phyloP scores from a whole-genome alignment of 2,329 filamentous ascomycete genomes.

The Eutypa lata region DNA sequence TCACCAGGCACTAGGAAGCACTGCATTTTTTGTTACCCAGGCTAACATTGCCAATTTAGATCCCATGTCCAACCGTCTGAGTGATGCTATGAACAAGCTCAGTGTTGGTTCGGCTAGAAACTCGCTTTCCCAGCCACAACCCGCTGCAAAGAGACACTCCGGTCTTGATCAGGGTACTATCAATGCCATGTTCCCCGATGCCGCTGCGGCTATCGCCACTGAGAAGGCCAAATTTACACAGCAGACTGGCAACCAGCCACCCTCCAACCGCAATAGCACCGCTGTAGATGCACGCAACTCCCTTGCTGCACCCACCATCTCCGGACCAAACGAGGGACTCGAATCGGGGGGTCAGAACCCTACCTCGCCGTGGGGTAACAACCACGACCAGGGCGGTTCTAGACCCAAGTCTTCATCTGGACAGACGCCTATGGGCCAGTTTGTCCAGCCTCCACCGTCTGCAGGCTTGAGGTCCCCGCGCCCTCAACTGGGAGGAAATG shows the following conservation, averaged over 20 bases:
- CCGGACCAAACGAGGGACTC: conserved; percentile 59
- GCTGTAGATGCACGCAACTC: conserved; percentile 75
- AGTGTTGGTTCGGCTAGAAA: conserved; percentile 84
- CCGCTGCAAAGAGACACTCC: conserved; percentile 84
- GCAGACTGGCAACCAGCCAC: conserved; percentile 83
- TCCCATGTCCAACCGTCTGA: conserved; percentile 93
- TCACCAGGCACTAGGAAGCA: conserved; percentile 14
- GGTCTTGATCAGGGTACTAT: conserved; percentile 91
- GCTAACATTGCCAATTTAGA: conserved; percentile 51
- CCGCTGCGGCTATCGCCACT: conserved; percentile 94
- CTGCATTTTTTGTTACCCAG: conserved; percentile 3
- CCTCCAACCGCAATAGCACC: conserved; percentile 89
- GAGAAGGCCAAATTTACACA: conserved; percentile 98
- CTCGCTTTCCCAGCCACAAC: conserved; percentile 76
- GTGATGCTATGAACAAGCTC: conserved; percentile 94
- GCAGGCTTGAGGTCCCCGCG: conserved; percentile 78
- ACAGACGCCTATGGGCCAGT: conserved; percentile 89
- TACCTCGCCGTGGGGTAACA: conserved; percentile 76
- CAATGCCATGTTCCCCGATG: conserved; percentile 98
- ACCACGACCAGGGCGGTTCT: conserved; percentile 46
- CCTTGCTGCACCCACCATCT: conserved; percentile 71
- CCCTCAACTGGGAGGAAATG: conserved; percentile 61
- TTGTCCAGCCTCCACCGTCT: conserved; percentile 76
- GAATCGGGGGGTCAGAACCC: conserved; percentile 64
- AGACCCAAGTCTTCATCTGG: conserved; percentile 77